Evolutionary conservation across 2,329 filamentous ascomycete species (phyloP).

Genomic region (Fusarium camptoceras): DNA sequence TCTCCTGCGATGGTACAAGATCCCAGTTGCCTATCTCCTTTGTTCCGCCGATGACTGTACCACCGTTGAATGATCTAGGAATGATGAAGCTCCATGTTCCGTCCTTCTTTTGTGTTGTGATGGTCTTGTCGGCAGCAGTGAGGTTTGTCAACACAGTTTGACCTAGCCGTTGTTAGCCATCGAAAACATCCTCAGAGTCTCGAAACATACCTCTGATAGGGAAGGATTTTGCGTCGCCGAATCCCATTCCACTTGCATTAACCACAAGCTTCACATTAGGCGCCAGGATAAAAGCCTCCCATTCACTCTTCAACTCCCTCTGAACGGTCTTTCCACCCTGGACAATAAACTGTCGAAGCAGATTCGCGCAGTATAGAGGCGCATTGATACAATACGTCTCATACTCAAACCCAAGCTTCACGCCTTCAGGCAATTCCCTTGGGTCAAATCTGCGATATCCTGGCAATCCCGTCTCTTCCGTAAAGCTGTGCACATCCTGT

Average conservation of each 20-base stretch:
- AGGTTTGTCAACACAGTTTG: constrained; percentile 55
- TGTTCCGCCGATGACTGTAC: constrained; percentile 74
- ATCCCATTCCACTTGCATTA: constrained; percentile 52
- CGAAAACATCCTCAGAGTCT: fast-evolving
- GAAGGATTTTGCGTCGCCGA: constrained; percentile 50
- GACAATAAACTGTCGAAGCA: constrained; percentile 50
- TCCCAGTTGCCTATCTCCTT: constrained; percentile 71
- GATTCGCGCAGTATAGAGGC: constrained; percentile 62
- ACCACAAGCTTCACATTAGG: constrained; percentile 45
- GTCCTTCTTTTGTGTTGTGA: constrained; percentile 72
- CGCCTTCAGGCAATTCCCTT: constrained; percentile 56
- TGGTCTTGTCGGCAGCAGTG: constrained; percentile 49
- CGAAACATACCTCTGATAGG: constrained; percentile 47
- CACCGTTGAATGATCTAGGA: constrained; percentile 70
- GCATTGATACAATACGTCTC: constrained; percentile 67
- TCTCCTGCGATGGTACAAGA: constrained; percentile 59
- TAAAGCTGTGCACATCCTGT: constrained; percentile 46
- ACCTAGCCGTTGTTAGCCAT: constrained; percentile 36
- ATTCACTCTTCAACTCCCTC: constrained; percentile 47
- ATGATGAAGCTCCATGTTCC: constrained; percentile 73
- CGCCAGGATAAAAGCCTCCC: constrained; percentile 48
- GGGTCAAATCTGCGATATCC: constrained; percentile 47
- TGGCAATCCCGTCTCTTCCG: constrained; percentile 45
- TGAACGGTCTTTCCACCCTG: constrained; percentile 48
- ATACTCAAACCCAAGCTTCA: constrained; percentile 63